phyloP scores from a whole-genome alignment of 139 green algal species.

The Volvox reticuliferus region DNA sequence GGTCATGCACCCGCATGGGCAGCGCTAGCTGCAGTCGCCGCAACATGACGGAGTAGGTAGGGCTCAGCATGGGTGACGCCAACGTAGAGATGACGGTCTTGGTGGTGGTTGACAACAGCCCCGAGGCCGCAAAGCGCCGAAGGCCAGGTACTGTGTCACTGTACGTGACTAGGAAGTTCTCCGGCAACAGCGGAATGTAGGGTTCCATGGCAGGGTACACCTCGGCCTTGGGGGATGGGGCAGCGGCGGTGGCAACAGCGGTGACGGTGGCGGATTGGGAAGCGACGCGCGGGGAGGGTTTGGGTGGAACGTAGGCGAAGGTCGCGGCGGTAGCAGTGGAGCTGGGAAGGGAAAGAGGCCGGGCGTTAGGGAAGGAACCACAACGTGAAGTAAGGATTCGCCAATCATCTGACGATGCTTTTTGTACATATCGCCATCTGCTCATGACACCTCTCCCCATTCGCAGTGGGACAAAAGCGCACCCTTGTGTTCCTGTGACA shows the following conservation, averaged over 20 bases:
- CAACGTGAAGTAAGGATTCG: background rate
- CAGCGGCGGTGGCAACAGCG: too few species aligned
- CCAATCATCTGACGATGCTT: too few species aligned
- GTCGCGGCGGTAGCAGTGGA: background rate
- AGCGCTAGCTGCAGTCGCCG: conserved; percentile 62
- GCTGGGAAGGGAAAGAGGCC: background rate
- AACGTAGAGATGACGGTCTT: conserved; percentile 67
- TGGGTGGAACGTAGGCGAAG: background rate
- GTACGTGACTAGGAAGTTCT: conserved; percentile 75
- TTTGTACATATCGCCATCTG: too few species aligned
- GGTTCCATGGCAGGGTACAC: conserved; percentile 64
- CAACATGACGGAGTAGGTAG: conserved; percentile 57
- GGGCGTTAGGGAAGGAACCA: background rate
- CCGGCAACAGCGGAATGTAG: conserved; percentile 66
- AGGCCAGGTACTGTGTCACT: conserved; percentile 60
- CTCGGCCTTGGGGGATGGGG: conserved; percentile 59
- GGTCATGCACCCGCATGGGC: conserved; percentile 57
- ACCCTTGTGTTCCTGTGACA: too few species aligned
- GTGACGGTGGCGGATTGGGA: background rate
- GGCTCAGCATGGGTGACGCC: conserved; percentile 65
- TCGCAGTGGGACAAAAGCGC: too few species aligned
- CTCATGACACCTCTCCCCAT: too few species aligned
- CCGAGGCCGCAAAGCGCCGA: conserved; percentile 41
- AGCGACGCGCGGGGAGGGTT: background rate
- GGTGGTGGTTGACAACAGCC: conserved; percentile 30